Percentiles rank a stretch among this genome's conserved stretches.
Evolutionary conservation across 495 filamentous ascomycete species (phyloP).

Genomic region (Gamarada debralockiae): DNA sequence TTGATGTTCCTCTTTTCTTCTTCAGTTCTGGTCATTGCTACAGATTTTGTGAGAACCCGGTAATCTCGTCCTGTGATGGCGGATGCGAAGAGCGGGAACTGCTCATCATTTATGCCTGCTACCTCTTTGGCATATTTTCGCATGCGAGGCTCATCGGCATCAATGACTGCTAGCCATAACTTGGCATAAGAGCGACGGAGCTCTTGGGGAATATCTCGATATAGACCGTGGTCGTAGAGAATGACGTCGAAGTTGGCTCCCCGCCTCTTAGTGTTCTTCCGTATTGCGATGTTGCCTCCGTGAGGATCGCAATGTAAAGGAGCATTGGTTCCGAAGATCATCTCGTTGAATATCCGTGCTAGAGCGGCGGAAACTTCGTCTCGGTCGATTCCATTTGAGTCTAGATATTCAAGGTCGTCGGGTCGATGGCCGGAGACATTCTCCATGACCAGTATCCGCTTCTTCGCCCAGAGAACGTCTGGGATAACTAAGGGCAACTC

Average conservation of each 20-base stretch:
- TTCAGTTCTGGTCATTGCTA: conserved; percentile 54
- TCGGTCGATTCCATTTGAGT: conserved; percentile 80
- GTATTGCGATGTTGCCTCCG: conserved; percentile 93
- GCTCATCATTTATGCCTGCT: conserved; percentile 82
- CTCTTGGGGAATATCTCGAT: conserved; percentile 80
- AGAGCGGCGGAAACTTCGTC: conserved; percentile 95
- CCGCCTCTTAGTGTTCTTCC: conserved; percentile 57
- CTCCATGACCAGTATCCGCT: conserved; percentile 93
- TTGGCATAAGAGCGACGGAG: conserved; percentile 89
- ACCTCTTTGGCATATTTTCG: conserved; percentile 84
- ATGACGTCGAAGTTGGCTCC: conserved; percentile 88
- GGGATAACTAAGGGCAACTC: conserved; percentile 82
- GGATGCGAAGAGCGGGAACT: conserved; percentile 93
- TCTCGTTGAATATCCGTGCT: conserved; percentile 95
- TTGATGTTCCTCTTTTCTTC: conserved; percentile 81
- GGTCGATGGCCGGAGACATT: conserved; percentile 82
- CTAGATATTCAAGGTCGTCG: conserved; percentile 85
- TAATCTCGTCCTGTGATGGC: conserved; percentile 97
- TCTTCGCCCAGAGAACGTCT: conserved; percentile 83
- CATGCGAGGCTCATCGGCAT: conserved; percentile 79
- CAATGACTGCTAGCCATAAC: conserved; percentile 94
- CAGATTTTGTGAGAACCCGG: conserved; percentile 61
- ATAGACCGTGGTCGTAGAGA: conserved; percentile 96
- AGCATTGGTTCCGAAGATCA: conserved; percentile 92
- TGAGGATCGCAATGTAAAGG: conserved; percentile 97